Base-by-base conservation (phyloP, 257 asterid species). In the Scutellaria barbata region DNA sequence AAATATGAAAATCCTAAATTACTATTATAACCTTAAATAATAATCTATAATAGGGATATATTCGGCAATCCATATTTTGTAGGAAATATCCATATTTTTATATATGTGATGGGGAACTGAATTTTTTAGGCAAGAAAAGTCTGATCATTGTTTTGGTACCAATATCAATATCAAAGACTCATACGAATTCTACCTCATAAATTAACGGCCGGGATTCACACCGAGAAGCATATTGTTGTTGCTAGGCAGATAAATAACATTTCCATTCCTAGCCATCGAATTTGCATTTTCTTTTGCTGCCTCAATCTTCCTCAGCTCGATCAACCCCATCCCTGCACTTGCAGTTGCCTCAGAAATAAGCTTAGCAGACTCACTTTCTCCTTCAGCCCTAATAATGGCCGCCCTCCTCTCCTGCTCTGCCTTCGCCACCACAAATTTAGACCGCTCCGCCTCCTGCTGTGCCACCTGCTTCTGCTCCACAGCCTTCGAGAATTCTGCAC, bases 401-500 rank as follows among this genome's bases (percentile, higher is more conserved):
- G 92, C 92, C 79, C 92, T 83, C 69, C 90, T 80, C 80, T 88
- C 92, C 70, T 88, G 96, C 72, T 94, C 99, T 0, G 97, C 91
- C 82, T 92, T 95, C 74, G 81, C 84, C 16, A 95, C 99, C 47
- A 95, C 95, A 39, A 95, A 95, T 66, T 89, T 95, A 8, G 98
- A 92, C 63, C 99, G 54, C 88, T 95, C 98, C 0, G 99, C 99
- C 85, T 92, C 99, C 82, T 95, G 99, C 80, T 95, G 98, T 8
- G 98, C 99, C 59, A 89, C 99, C 84, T 95, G 99, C 83, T 95
- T 95, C 92, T 95, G 98, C 83, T 95, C 99, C 74, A 92, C 98
- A 3, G 98, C 98, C 75, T 73, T 92, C 0, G 98, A 91, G 80
- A 95, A 92, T 73, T 95, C 98, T 1, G 90, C 85, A 35, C 99